Conservation (phyloP, 345 rosid genomes). For the Brassica carinata region DNA sequence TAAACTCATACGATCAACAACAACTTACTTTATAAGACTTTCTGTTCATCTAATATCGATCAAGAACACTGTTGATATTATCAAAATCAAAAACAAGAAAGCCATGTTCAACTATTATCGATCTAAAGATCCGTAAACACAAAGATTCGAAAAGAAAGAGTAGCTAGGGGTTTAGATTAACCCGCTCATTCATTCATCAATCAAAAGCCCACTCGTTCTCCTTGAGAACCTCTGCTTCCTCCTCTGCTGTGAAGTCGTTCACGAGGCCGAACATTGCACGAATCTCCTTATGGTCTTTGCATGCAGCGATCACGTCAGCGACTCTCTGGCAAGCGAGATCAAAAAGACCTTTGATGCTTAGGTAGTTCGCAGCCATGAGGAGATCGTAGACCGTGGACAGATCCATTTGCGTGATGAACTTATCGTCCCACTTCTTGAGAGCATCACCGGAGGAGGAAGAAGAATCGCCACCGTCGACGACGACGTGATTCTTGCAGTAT, state of each 20-base stretch:
- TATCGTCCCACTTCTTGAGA: conserved; percentile 54
- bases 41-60: no score
- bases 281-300: no score
- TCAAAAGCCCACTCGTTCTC: conserved; percentile 69
- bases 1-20: no score
- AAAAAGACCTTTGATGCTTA: conserved; percentile 43
- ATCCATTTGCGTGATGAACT: conserved; percentile 54
- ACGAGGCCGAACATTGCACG: no score
- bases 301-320: no score
- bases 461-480: neutral
- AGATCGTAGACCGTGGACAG: conserved; percentile 53
- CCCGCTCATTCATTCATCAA: conserved; percentile 1
- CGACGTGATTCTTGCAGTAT: conserved; percentile 62
- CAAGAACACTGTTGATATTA: neutral
- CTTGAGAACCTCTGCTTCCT: conserved; percentile 45
- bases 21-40: no score
- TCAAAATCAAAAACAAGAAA: neutral
- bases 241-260: conserved; percentile 43
- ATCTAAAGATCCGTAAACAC: no score
- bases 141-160: neutral
- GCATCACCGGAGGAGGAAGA: conserved; percentile 32
- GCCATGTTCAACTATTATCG: neutral
- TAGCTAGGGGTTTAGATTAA: neutral
- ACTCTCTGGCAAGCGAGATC: neutral
- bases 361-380: conserved; percentile 56